These are phyloP conservation scores for Xylariales sp. DNA, from an alignment of 2,329 filamentous ascomycete species.

Conservation along the genomic window DNA sequence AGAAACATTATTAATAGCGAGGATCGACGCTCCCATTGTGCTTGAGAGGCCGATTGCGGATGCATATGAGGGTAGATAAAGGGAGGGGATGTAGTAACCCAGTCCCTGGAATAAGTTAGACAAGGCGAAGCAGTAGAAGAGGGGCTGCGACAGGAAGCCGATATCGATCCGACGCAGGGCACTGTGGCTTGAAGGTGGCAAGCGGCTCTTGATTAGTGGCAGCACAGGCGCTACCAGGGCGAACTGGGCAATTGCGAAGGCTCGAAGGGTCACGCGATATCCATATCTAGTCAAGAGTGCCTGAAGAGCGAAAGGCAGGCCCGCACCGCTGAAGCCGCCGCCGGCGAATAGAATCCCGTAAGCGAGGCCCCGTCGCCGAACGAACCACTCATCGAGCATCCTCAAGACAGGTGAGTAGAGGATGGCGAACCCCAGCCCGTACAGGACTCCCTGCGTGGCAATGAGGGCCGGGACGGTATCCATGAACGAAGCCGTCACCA, in stretches of 20 bases:
- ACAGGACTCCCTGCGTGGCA: conserved; percentile 33
- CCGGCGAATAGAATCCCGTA: conserved; percentile 27
- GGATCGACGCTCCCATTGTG: conserved; percentile 35
- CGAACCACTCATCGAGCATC: conserved; percentile 36
- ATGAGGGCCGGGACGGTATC: conserved; percentile 27
- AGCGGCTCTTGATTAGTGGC: conserved; percentile 29
- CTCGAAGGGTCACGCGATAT: conserved; percentile 29
- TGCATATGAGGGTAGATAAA: conserved; percentile 45
- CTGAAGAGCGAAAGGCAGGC: conserved; percentile 33
- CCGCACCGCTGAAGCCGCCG: conserved; percentile 22
- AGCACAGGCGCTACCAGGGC: conserved; percentile 34
- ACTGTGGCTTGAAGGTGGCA: conserved; percentile 23
- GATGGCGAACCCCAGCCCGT: conserved; percentile 33
- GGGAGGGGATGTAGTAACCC: conserved; percentile 51
- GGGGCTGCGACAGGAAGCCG: conserved; percentile 35
- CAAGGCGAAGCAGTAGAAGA: conserved; percentile 47
- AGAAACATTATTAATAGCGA: conserved; percentile 44
- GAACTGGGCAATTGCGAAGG: conserved; percentile 27
- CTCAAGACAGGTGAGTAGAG: conserved; percentile 31
- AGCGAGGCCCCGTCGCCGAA: conserved; percentile 31
- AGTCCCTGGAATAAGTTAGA: conserved; percentile 45
- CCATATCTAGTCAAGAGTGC: conserved; percentile 31
- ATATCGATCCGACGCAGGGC: conserved; percentile 19
- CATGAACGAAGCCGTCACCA: conserved; percentile 29
- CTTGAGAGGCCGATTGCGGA: conserved; percentile 29